Base-by-base conservation (phyloP, 257 asterid genomes). In the Solanum corneliomulleri region DNA sequence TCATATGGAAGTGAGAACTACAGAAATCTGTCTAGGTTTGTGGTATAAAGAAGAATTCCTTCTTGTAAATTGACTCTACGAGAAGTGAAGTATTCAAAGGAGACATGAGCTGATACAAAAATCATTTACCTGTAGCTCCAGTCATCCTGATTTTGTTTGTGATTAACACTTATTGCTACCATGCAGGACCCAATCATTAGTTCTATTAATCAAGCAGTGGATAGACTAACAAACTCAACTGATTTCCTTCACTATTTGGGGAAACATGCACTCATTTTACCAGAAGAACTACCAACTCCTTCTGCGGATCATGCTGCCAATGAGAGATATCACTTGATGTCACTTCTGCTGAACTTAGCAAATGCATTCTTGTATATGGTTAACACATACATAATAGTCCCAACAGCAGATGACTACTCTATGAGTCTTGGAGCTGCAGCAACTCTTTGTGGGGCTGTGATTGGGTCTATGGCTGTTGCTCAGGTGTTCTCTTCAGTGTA, bases 391-490 rank as follows among this genome's bases (percentile, higher is more conserved):
- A 96, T 97, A 88, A 93, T 97, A 85, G 99, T 97, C 86, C 99
- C 99, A 69, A 95, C 99, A 78, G 99, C 99, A 37, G 99, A 97
- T 93, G 98, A 97, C 92, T 97, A 97, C 88, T 93, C 99, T 74
- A 93, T 88, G 92, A 95, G 98, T 90, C 98, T 97, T 86, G 98
- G 99, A 68, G 99, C 99, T 33, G 97, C 98, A 37, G 93, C 99
- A 80, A 97, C 99, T 20, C 98, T 97, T 77, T 97, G 99, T 89
- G 99, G 99, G 75, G 87, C 95, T 31, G 98, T 97, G 45, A 97
- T 97, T 89, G 99, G 99, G 82, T 89, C 99, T 81, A 97, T 97
- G 99, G 99, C 99, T 60, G 98, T 96, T 25, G 99, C 99, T 62
- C 99, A 97, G 88, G 89, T 97, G 88, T 97, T 97, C 90, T 96